phyloP scores from a whole-genome alignment of 2,329 filamentous ascomycete species.

The Scytalidium sp. region DNA sequence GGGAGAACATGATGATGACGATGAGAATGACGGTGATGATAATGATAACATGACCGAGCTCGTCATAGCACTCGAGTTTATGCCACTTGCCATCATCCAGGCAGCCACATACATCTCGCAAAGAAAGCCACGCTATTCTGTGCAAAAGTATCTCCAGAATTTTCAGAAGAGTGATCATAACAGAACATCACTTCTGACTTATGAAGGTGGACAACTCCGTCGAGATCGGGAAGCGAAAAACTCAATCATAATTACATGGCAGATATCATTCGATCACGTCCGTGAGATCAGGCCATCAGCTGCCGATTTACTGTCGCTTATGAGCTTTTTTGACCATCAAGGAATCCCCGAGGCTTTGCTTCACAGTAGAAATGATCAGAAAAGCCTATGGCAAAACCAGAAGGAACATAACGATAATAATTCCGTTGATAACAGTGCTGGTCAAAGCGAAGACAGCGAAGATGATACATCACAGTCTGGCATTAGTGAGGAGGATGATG shows the following conservation, averaged over 20 bases:
- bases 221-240: conserved; percentile 28
- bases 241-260: conserved; percentile 30
- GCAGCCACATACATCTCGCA: conserved; percentile 10
- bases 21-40: conserved; percentile 4
- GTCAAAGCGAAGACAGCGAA: conserved; percentile 5
- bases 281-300: conserved; percentile 9
- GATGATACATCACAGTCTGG: conserved; percentile 12
- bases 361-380: conserved; percentile 10
- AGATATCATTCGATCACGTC: conserved; percentile 30
- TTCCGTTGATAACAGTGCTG: conserved; percentile 5
- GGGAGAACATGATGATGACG: conserved; percentile 15
- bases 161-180: conserved; percentile 15
- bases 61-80: conserved; percentile 14
- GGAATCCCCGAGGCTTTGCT: conserved; percentile 36
- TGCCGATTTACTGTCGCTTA: conserved; percentile 36
- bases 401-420: conserved; percentile 3
- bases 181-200: conserved; percentile 19
- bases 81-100: conserved; percentile 21
- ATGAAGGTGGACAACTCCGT: conserved; percentile 25
- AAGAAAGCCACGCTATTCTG: too few relatives aligned
- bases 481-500: conserved; percentile 8
- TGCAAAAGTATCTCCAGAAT: neutral
- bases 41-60: too few relatives aligned
- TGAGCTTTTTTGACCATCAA: conserved; percentile 44
- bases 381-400: conserved; percentile 5